Evolutionary conservation across 768 basidiomycete genomes (phyloP).

Genomic region (Pleurotus tuoliensis): DNA sequence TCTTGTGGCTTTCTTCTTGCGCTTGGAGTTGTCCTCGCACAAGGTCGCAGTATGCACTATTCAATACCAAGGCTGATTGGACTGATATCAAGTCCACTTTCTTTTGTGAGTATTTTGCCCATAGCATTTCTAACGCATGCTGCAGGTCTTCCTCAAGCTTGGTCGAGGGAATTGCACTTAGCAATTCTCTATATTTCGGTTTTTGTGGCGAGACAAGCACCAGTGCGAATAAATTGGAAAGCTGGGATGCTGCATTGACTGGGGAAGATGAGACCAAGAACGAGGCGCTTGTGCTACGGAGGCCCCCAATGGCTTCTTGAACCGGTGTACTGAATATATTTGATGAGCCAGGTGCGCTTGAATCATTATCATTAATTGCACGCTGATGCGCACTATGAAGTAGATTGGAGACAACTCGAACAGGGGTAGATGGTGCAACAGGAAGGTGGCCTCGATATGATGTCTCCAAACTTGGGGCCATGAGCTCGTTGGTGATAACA

Average conservation of each 20-base stretch:
- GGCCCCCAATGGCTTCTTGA: background rate
- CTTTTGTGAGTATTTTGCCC: background rate
- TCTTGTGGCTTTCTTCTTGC: background rate
- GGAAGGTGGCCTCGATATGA: slow-evolving; percentile 14
- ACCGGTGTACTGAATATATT: background rate
- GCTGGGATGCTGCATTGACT: background rate
- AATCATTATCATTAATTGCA: background rate
- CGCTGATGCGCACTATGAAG: slow-evolving; percentile 5
- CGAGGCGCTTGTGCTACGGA: background rate
- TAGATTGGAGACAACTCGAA: slow-evolving; percentile 16
- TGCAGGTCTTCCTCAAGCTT: background rate
- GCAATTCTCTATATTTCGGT: background rate
- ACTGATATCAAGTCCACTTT: background rate
- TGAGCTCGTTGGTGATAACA: slow-evolving; percentile 18
- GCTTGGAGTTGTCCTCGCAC: slow-evolving; percentile 16
- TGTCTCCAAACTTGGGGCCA: slow-evolving; percentile 20
- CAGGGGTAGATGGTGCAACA: slow-evolving; percentile 19
- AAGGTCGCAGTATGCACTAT: slow-evolving; percentile 16
- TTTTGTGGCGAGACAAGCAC: background rate
- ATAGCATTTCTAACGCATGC: background rate
- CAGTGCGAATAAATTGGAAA: background rate
- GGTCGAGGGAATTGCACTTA: background rate
- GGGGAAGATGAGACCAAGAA: slow-evolving; percentile 2
- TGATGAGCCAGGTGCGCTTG: background rate
- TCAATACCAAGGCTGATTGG: slow-evolving; percentile 15